Base-by-base conservation (phyloP, 2,329 filamentous ascomycete species). In the Aspergillus fumigatiaffinis region DNA sequence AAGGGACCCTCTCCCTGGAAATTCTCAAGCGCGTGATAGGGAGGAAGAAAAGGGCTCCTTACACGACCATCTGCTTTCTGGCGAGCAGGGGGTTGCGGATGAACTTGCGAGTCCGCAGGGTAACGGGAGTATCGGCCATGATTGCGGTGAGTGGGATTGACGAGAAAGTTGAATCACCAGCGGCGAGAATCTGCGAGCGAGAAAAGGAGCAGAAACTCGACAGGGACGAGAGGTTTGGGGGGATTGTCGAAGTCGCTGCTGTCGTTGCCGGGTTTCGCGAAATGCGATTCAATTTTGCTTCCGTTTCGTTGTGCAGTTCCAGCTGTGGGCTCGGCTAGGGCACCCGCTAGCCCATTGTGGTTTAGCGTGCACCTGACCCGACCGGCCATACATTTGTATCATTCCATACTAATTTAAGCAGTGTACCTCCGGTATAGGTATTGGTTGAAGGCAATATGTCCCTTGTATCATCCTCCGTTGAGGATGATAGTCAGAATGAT, bases 1-100 rank as follows among this genome's bases (percentile, higher is more conserved):
- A 10, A 38, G 32, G 14, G 32, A 21, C 25, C n/a, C 26, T 9
- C 21, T 52, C 35, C 12, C 29, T 59, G 57, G 21, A 38, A 20
- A 23, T 54, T 21, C 50, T 42, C 51, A 35, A 47, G 41, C 44
- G 44, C 44, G 21, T 12, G 23, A 23, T 47, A 53, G 41, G 49
- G 49, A 61, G 32, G 58, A 52, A 51, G 53, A 59, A 60, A 56
- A 60, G 64, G 59, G 54, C 60, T 64, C 88, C 90, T 87, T 91
- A 97, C 93, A 97, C 90, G 83, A 97, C 93, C 91, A 97, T 96
- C 89, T 97, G 93, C 87, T 96, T 96, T 81, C 93, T 90, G 80
- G 89, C 91, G 79, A 99, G 89, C 77, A 99, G 91, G 80, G 94
- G 91, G 88, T 99, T 99, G 85, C 92, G 91, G 84, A 97, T 95